These are phyloP conservation scores for Begonia peltatifolia DNA, from an alignment of 306 rosid species.

Conservation along the genomic window DNA sequence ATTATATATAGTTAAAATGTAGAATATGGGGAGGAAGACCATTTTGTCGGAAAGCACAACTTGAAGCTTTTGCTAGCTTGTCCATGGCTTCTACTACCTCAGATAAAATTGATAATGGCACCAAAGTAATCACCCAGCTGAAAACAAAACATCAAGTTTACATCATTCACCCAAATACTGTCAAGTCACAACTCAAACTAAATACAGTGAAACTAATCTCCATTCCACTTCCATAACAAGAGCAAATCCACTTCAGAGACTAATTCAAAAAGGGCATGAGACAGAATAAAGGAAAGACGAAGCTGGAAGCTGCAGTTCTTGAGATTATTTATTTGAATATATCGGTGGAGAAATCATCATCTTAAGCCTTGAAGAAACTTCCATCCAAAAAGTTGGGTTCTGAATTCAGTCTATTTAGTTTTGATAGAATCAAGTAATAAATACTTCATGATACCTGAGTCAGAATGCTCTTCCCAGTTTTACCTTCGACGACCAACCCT, in stretches of 20 bases:
- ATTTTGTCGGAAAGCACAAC: no score
- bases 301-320: no score
- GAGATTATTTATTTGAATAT: no score
- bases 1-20: no score
- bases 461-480: constrained; percentile 64
- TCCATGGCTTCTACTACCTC: no score
- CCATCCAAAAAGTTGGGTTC: no score
- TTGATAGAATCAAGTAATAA: neutral
- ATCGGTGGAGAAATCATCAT: neutral
- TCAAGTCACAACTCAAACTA: no score
- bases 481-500: constrained; percentile 70
- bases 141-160: constrained; percentile 12
- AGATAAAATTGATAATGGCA: constrained; percentile 36
- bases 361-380: neutral
- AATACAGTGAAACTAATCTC: neutral
- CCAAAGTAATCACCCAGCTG: constrained; percentile 59
- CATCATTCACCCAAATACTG: neutral
- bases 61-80: no score
- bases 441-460: constrained; percentile 42
- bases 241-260: neutral
- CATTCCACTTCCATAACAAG: neutral
- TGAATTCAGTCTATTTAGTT: no score
- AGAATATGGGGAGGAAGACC: no score
- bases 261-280: neutral
- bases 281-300: no score